Conservation (phyloP, 2,329 filamentous ascomycete genomes). For the Neurospora crassa region DNA sequence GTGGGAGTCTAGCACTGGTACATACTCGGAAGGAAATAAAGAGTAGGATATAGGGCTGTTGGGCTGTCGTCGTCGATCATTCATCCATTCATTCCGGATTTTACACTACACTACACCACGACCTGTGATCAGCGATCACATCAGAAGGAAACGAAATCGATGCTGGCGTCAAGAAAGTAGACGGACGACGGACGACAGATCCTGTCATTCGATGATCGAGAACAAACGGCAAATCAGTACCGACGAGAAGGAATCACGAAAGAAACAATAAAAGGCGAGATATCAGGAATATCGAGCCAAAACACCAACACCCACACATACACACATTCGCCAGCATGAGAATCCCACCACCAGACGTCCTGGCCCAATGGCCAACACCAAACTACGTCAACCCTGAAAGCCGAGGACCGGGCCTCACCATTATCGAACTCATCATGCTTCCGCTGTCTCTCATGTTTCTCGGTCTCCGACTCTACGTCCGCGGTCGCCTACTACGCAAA, state of each 20-base stretch:
- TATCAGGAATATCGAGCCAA: neutral
- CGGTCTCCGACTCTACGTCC: conserved; percentile 28
- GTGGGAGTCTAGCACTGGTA: neutral
- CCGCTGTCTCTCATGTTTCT: conserved; percentile 27
- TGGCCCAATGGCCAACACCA: conserved; percentile 28
- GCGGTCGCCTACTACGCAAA: conserved; percentile 24
- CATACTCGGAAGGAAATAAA: neutral
- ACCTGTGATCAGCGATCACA: neutral
- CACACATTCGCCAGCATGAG: conserved; percentile 21
- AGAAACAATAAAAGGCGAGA: neutral
- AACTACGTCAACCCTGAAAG: conserved; percentile 29
- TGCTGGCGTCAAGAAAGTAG: neutral
- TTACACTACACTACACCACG: no score
- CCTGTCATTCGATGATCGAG: neutral
- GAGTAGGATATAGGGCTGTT: neutral
- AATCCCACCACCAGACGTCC: conserved; percentile 26
- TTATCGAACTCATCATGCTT: conserved; percentile 27
- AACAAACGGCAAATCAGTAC: neutral
- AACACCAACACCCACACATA: neutral
- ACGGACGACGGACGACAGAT: neutral
- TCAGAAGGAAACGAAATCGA: neutral
- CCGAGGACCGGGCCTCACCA: conserved; percentile 27
- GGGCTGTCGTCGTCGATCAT: neutral
- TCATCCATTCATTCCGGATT: neutral
- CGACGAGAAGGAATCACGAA: neutral